Conservation (phyloP, 1,284 basidiomycete genomes). For the Acaromyces ingoldii region DNA sequence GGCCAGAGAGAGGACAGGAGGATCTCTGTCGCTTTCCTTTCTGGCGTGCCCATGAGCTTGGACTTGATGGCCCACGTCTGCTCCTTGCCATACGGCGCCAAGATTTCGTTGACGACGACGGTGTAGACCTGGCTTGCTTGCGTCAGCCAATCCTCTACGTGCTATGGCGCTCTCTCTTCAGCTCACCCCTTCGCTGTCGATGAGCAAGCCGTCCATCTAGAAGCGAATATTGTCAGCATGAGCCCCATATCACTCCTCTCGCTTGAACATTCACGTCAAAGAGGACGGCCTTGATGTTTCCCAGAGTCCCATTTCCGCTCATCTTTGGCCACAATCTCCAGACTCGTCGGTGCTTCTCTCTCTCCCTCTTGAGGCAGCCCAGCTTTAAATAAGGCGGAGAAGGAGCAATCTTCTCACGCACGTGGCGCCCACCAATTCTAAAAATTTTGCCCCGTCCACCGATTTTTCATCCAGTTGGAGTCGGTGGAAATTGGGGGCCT, state of each 20-base stretch:
- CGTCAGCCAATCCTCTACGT: neutral
- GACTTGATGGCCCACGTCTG: slow-evolving; percentile 52
- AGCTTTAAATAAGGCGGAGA: no score
- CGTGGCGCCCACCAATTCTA: no score
- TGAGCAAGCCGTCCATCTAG: slow-evolving; percentile 49
- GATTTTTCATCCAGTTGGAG: no score
- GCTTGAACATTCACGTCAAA: slow-evolving; percentile 18
- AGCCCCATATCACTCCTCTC: neutral
- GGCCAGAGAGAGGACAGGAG: slow-evolving; percentile 46
- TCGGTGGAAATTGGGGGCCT: no score
- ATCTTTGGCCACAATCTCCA: no score
- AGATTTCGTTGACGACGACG: slow-evolving; percentile 47
- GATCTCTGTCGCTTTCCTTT: slow-evolving; percentile 43
- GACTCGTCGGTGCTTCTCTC: no score
- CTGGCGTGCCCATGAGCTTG: slow-evolving; percentile 49
- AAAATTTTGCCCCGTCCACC: no score
- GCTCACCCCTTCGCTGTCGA: slow-evolving; percentile 41
- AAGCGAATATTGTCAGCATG: neutral
- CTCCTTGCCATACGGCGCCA: slow-evolving; percentile 48
- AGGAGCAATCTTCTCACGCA: no score
- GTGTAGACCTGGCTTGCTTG: slow-evolving; percentile 37
- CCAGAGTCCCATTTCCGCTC: slow-evolving; percentile 8
- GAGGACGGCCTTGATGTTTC: slow-evolving; percentile 25
- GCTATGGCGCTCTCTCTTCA: neutral
- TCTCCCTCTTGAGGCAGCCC: no score